Conservation (phyloP, 2,329 filamentous ascomycete species). For the Arthrobotrys megalospora region DNA sequence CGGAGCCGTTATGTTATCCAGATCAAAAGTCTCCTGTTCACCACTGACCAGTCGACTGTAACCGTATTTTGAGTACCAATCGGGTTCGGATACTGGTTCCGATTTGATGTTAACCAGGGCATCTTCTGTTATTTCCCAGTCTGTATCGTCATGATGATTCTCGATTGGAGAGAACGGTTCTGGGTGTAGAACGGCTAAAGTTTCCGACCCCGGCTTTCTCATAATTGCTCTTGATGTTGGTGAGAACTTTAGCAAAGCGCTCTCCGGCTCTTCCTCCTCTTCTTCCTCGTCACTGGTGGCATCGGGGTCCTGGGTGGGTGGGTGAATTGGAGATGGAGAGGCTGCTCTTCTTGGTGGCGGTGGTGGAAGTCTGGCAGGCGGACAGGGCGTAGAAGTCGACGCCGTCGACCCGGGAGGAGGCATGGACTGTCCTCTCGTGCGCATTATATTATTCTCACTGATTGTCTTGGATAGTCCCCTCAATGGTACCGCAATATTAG, state of each 20-base stretch:
- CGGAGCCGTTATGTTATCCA: slow-evolving; percentile 35
- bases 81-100: slow-evolving; percentile 30
- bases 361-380: not conserved
- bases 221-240: slow-evolving; percentile 48
- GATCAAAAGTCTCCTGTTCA: slow-evolving; percentile 41
- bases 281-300: slow-evolving; percentile 33
- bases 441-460: slow-evolving; percentile 4
- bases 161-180: slow-evolving; percentile 28
- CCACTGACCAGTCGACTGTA: slow-evolving; percentile 34
- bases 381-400: slow-evolving; percentile 1
- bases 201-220: slow-evolving; percentile 43
- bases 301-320: slow-evolving; percentile 10
- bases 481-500: slow-evolving; percentile 19
- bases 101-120: slow-evolving; percentile 20
- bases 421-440: slow-evolving; percentile 9
- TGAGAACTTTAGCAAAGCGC: slow-evolving; percentile 47
- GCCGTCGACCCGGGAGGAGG: slow-evolving; percentile 6
- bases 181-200: slow-evolving; percentile 42
- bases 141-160: not conserved
- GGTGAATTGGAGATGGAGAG: not conserved
- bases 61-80: slow-evolving; percentile 50
- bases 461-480: slow-evolving; percentile 5
- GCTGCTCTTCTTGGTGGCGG: not conserved
- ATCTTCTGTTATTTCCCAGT: slow-evolving; percentile 14
- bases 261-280: slow-evolving; percentile 36